Evolutionary conservation across 495 filamentous ascomycete genomes (phyloP), one percentile per base, ranked within the genome.

Genomic region (Talaromyces stipitatus): DNA sequence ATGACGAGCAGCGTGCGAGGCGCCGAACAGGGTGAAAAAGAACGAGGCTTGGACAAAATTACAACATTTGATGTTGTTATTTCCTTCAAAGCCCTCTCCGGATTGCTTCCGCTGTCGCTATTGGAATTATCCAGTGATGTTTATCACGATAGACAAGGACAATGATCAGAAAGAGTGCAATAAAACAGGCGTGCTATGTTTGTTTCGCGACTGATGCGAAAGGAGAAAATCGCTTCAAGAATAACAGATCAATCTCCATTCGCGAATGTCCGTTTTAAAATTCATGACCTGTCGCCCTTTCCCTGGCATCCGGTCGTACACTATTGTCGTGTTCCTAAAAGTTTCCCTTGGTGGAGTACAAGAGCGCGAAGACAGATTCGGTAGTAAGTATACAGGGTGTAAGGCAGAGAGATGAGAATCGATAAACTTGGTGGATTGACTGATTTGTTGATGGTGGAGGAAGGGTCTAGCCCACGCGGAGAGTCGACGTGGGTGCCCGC

Each of bases 1-100:
- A 77, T 77, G 53, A 66, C 74, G 72, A 77, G 73, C 74, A 53
- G 67, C 74, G 70, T 76, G 74, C 74, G 66, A 30, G 48, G 74
- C 74, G 66, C 54, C 33, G 2, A 23, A n/a, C 23, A 7, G 14
- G 3, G 33, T 18, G 14, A 20, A 43, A 2, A 38, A 26, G 48
- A 20, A 51, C 12, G 22, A 26, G 11, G 14, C 22, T 24, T 48
- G 20, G n/a, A n/a, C n/a, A n/a, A 26, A 30, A 26, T 10, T 51
- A 30, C 24, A 30, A 18, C 48, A 48, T 48, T 48, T 41, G 45
- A 48, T 3, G 45, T 5, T 26, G 22, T 11, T 46, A 6, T 46
- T 27, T 3, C 20, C 12, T n/a, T 33, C 30, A 14, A 27, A 26
- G 4, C 36, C n/a, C 36, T 38, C 33, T 38, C n/a, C n/a, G n/a